A percentile compares a stretch with the other conserved stretches of the same genome.
These are phyloP conservation scores for Suillus bovinus DNA, from an alignment of 768 basidiomycete genomes.

Conservation along the genomic window DNA sequence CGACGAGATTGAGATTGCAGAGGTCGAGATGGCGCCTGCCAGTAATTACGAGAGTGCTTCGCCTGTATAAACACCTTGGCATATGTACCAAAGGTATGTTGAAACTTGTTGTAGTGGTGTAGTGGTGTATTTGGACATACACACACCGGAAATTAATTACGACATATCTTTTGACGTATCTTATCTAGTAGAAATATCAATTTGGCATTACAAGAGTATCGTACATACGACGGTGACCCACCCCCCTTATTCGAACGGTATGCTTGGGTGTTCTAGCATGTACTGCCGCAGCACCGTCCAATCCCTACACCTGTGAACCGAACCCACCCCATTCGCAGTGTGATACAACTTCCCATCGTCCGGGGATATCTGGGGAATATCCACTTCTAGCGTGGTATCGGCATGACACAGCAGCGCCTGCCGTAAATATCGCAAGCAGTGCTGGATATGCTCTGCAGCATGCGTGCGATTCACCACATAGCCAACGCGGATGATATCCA, in stretches of 20 bases:
- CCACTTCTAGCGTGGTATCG: constrained; percentile 39
- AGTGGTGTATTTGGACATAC: neutral
- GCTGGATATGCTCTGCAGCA: constrained; percentile 33
- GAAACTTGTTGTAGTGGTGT: neutral
- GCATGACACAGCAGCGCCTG: constrained; percentile 39
- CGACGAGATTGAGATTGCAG: constrained; percentile 5
- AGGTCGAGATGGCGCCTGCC: neutral
- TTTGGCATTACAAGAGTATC: neutral
- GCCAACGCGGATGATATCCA: constrained; percentile 37
- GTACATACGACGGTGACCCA: neutral
- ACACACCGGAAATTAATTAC: neutral
- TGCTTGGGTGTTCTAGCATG: constrained; percentile 30
- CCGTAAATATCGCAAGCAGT: constrained; percentile 42
- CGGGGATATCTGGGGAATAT: constrained; percentile 25
- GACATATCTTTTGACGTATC: neutral
- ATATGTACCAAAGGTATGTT: constrained; percentile 1
- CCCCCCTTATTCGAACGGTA: constrained; percentile 19
- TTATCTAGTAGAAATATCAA: neutral
- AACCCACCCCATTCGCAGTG: constrained; percentile 30
- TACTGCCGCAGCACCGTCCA: constrained; percentile 33
- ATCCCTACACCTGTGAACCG: constrained; percentile 34
- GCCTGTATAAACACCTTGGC: neutral
- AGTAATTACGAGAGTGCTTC: neutral
- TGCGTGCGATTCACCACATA: constrained; percentile 26
- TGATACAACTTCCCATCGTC: constrained; percentile 27